These are phyloP conservation scores for Psilocybe mexicana DNA, from an alignment of 1,284 basidiomycete genomes.

Conservation along the genomic window DNA sequence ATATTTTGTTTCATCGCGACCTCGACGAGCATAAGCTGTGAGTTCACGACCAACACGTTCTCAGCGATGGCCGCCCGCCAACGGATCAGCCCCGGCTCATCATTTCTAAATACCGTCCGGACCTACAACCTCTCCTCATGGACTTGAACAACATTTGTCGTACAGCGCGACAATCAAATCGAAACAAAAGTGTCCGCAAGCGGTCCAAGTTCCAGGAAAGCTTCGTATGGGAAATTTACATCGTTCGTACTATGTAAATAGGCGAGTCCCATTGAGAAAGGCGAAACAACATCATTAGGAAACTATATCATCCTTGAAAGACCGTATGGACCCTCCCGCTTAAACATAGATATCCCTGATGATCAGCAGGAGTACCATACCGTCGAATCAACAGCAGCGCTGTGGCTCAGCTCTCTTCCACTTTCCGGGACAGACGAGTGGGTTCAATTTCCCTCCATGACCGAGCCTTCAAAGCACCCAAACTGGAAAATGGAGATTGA, in stretches of 20 bases:
- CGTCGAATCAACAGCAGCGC: no score
- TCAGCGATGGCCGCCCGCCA: not conserved
- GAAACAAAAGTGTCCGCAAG: no score
- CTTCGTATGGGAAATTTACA: no score
- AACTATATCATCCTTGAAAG: no score
- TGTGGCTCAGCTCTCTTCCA: not conserved
- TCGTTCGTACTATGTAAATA: no score
- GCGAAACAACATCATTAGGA: no score
- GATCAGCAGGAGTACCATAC: not conserved
- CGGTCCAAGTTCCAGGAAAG: no score
- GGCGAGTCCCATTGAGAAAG: no score
- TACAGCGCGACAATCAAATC: no score
- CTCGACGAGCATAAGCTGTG: conserved; percentile 10
- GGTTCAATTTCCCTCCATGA: conserved; percentile 25
- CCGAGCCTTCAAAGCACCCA: conserved; percentile 13
- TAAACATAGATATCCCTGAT: not conserved
- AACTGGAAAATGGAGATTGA: not conserved
- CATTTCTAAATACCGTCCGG: not conserved
- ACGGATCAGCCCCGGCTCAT: not conserved
- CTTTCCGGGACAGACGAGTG: conserved; percentile 14
- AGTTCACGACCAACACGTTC: not conserved
- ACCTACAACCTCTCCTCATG: conserved; percentile 3
- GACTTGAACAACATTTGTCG: not conserved
- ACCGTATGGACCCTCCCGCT: no score
- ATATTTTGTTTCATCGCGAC: conserved; percentile 14